phyloP scores from a whole-genome alignment of 1,139 yeast genomes.

The Kodamaea suecica region DNA sequence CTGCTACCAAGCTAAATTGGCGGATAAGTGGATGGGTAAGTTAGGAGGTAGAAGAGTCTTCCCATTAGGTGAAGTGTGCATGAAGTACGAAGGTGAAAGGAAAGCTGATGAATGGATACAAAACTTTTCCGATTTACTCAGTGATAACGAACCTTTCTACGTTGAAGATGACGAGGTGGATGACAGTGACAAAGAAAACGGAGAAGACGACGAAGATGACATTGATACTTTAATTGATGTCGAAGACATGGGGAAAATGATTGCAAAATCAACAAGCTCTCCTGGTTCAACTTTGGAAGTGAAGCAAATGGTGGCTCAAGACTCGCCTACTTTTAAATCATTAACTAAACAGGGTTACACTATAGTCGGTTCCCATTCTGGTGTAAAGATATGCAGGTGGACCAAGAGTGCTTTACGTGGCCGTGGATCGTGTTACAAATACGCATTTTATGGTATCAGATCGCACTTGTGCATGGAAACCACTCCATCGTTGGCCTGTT shows the following conservation, averaged over 20 bases:
- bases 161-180: slow-evolving; percentile 45
- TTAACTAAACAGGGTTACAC: slow-evolving; percentile 92
- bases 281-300: slow-evolving; percentile 30
- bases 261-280: slow-evolving; percentile 28
- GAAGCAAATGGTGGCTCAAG: slow-evolving; percentile 86
- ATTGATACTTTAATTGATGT: slow-evolving; percentile 60
- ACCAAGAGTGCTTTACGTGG: slow-evolving; percentile 92
- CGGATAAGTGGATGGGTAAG: slow-evolving; percentile 76
- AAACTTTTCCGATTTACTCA: slow-evolving; percentile 54
- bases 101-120: slow-evolving; percentile 66
- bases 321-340: slow-evolving; percentile 85
- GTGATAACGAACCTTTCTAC: slow-evolving; percentile 65
- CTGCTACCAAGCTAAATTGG: slow-evolving; percentile 79
- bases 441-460: slow-evolving; percentile 84
- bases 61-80: slow-evolving; percentile 84
- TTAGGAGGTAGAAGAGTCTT: slow-evolving; percentile 81
- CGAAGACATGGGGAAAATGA: slow-evolving; percentile 76
- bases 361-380: slow-evolving; percentile 91
- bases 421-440: slow-evolving; percentile 91
- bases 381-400: slow-evolving; percentile 95
- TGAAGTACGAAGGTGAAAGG: slow-evolving; percentile 65
- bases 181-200: slow-evolving; percentile 44
- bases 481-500: slow-evolving; percentile 89
- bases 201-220: slow-evolving; percentile 39
- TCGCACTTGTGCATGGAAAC: slow-evolving; percentile 96